phyloP scores from a whole-genome alignment of 805 yeast species.

The Cephaloascus albidus region DNA sequence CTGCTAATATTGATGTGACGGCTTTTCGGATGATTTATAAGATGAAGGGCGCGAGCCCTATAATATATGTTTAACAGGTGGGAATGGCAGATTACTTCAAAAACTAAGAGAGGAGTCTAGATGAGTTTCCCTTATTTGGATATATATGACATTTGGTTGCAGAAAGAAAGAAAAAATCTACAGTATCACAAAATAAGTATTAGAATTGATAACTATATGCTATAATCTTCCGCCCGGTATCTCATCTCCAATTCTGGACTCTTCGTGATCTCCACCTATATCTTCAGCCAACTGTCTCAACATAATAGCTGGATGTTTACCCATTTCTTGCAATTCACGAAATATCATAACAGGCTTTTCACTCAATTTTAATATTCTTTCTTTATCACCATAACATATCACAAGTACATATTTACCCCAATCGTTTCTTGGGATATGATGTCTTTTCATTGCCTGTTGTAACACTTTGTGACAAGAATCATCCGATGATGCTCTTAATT shows the following conservation, averaged over 20 bases:
- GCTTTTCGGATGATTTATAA: too few relatives aligned
- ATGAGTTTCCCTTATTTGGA: too few relatives aligned
- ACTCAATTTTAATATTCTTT: slow-evolving; percentile 69
- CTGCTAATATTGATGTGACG: too few relatives aligned
- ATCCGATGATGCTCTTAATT: slow-evolving; percentile 75
- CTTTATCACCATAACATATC: slow-evolving; percentile 86
- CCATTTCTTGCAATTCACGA: slow-evolving; percentile 76
- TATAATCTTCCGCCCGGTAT: background rate
- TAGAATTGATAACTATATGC: too few relatives aligned
- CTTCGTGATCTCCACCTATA: slow-evolving; percentile 8
- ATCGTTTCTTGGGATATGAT: slow-evolving; percentile 66
- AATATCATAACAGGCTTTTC: slow-evolving; percentile 85
- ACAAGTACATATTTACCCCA: slow-evolving; percentile 86
- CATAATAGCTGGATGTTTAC: slow-evolving; percentile 88
- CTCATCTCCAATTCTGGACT: slow-evolving; percentile 1
- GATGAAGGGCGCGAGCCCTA: too few relatives aligned
- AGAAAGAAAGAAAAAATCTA: too few relatives aligned
- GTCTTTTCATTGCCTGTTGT: slow-evolving; percentile 82
- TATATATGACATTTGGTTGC: too few relatives aligned
- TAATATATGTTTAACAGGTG: too few relatives aligned
- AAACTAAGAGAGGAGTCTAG: too few relatives aligned
- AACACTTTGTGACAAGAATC: slow-evolving; percentile 86
- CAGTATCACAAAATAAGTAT: too few relatives aligned
- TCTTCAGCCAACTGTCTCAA: slow-evolving; percentile 68
- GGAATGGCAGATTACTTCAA: too few relatives aligned